phyloP scores from a whole-genome alignment of 139 green algal species.

The Haematococcus sp. region DNA sequence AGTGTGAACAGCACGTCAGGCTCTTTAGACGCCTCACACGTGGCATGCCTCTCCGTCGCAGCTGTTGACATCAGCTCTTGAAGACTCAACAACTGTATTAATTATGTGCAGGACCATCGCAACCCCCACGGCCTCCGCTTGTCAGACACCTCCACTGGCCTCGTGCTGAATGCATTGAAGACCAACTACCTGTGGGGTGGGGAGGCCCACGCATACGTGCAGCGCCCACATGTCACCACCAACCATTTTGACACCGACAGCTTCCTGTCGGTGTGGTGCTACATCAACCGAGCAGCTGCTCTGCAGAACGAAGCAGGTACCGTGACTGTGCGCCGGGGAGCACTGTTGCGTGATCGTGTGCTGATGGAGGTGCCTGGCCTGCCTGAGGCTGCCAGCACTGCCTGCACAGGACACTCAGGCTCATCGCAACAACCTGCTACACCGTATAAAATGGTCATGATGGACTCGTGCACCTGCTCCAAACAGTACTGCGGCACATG shows the following conservation, averaged over 20 bases:
- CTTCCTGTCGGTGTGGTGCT: conserved; percentile 64
- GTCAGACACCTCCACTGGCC: conserved; percentile 49
- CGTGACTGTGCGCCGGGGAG: too few relatives aligned
- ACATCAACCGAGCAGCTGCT: conserved; percentile 46
- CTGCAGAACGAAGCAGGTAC: conserved; percentile 47
- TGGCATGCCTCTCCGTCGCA: too few relatives aligned
- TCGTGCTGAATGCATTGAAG: conserved; percentile 53
- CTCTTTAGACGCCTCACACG: too few relatives aligned
- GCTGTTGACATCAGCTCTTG: too few relatives aligned
- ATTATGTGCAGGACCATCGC: conserved; percentile 23
- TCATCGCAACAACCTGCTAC: too few relatives aligned
- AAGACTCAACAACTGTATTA: too few relatives aligned
- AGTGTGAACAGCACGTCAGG: too few relatives aligned
- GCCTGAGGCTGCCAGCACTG: neutral
- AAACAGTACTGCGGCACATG: conserved; percentile 59
- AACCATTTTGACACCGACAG: conserved; percentile 75
- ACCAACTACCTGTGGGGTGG: neutral
- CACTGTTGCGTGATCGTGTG: too few relatives aligned
- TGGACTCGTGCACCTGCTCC: neutral
- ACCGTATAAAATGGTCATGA: neutral
- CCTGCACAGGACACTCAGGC: too few relatives aligned
- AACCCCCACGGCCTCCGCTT: conserved; percentile 46
- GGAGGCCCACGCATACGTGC: neutral
- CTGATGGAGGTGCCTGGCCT: too few relatives aligned
- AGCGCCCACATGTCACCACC: conserved; percentile 36